Percentiles rank a stretch among this genome's conserved stretches.
These are phyloP conservation scores for Solanum hybrid DNA, from an alignment of 305 asterid species.

Conservation along the genomic window DNA sequence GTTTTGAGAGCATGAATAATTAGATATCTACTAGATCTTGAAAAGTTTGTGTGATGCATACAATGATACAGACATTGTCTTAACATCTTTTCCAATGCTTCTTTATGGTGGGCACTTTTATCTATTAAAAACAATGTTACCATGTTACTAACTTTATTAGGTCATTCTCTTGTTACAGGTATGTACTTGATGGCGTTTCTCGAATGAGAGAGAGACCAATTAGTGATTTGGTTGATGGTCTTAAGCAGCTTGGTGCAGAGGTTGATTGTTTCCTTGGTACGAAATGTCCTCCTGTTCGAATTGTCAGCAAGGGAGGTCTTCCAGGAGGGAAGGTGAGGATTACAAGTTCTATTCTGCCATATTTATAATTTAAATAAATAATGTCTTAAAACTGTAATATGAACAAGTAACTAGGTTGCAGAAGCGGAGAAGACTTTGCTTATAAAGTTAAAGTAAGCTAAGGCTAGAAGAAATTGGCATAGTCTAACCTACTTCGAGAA, in stretches of 20 bases:
- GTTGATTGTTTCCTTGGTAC: constrained; percentile 89
- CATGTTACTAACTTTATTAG: neutral
- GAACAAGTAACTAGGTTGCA: neutral
- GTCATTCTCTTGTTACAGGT: constrained; percentile 22
- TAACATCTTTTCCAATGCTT: neutral
- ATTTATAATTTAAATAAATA: neutral
- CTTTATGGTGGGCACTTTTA: neutral
- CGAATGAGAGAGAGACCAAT: constrained; percentile 99
- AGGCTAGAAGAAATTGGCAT: neutral
- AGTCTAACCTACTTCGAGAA: neutral
- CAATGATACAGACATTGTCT: neutral
- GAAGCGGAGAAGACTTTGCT: neutral
- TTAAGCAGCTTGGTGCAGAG: constrained; percentile 94
- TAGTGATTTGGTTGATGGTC: constrained; percentile 88
- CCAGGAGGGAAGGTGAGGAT: constrained; percentile 86
- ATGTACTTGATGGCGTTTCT: constrained; percentile 95
- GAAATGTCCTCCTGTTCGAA: constrained; percentile 89
- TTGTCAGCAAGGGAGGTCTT: constrained; percentile 90
- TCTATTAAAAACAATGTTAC: neutral
- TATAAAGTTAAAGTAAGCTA: neutral
- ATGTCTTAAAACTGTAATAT: neutral
- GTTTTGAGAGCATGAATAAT: neutral
- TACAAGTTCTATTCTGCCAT: neutral
- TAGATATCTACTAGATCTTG: neutral
- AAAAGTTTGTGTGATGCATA: neutral